Percentiles rank a stretch among this genome's conserved stretches.
Conservation (phyloP, 1,284 basidiomycete species). For the Pseudomicrostroma phylloplanum region DNA sequence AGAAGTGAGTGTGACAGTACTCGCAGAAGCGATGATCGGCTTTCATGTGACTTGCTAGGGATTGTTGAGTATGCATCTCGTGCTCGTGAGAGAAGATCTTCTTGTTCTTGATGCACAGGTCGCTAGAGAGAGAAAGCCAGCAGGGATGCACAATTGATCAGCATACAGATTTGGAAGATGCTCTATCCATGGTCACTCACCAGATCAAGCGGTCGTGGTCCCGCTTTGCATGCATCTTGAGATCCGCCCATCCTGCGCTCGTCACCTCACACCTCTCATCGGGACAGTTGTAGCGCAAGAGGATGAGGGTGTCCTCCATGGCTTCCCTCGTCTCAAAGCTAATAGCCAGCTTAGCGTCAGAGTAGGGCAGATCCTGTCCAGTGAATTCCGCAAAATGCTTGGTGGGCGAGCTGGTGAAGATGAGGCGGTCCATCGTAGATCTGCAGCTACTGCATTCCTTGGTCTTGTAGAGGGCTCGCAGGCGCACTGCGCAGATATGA, state of each 20-base stretch:
- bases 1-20: slow-evolving; percentile 86
- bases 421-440: slow-evolving; percentile 69
- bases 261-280: slow-evolving; percentile 65
- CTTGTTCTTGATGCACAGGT: slow-evolving; percentile 80
- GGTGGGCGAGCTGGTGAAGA: slow-evolving; percentile 68
- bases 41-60: slow-evolving; percentile 68
- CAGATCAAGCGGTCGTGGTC: slow-evolving; percentile 75
- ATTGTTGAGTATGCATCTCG: slow-evolving; percentile 66
- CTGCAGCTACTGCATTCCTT: slow-evolving; percentile 93
- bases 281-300: slow-evolving; percentile 64
- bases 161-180: background rate
- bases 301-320: slow-evolving; percentile 87
- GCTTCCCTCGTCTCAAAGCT: slow-evolving; percentile 85
- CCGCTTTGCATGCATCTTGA: slow-evolving; percentile 71
- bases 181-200: slow-evolving; percentile 54
- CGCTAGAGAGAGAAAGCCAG: slow-evolving; percentile 56
- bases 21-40: slow-evolving; percentile 76
- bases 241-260: slow-evolving; percentile 77
- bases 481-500: slow-evolving; percentile 83
- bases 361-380: slow-evolving; percentile 34
- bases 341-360: slow-evolving; percentile 59
- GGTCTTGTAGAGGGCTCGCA: slow-evolving; percentile 82
- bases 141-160: background rate
- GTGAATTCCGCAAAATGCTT: slow-evolving; percentile 31
- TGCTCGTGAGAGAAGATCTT: slow-evolving; percentile 97